Evolutionary conservation across 2,329 filamentous ascomycete species (phyloP).

Genomic region (Pseudocercospora fuligena): DNA sequence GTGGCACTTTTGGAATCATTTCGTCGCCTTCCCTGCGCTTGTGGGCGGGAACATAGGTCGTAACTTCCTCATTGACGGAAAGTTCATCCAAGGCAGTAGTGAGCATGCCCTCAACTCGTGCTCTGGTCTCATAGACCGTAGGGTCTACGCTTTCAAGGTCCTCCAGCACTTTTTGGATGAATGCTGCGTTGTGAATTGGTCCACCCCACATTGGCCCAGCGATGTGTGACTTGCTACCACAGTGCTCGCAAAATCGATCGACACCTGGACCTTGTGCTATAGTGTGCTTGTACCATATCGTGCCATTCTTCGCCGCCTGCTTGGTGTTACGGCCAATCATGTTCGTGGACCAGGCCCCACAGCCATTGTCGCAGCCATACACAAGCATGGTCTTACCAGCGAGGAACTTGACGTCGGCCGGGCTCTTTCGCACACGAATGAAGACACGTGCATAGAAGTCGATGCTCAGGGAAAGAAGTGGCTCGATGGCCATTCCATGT

Average conservation of each 20-base stretch:
- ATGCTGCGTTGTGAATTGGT: slow-evolving; percentile 80
- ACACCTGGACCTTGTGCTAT: slow-evolving; percentile 73
- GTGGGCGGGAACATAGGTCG: slow-evolving; percentile 13
- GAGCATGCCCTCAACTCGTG: slow-evolving; percentile 88
- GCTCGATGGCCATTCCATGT: slow-evolving; percentile 88
- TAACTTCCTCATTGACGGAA: slow-evolving; percentile 33
- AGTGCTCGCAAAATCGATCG: slow-evolving; percentile 75
- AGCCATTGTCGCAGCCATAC: slow-evolving; percentile 88
- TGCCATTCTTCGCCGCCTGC: slow-evolving; percentile 70
- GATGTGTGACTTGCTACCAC: slow-evolving; percentile 82
- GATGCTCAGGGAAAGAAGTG: slow-evolving; percentile 88
- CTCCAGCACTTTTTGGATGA: slow-evolving; percentile 78
- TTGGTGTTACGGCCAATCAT: slow-evolving; percentile 72
- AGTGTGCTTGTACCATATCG: slow-evolving; percentile 74
- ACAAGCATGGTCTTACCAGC: slow-evolving; percentile 91
- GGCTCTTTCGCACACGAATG: slow-evolving; percentile 77
- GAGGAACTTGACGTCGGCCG: slow-evolving; percentile 85
- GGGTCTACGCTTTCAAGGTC: slow-evolving; percentile 70
- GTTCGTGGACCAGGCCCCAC: slow-evolving; percentile 89
- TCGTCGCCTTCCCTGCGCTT: slow-evolving; percentile 20
- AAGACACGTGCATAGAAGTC: slow-evolving; percentile 95
- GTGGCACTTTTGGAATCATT: slow-evolving; percentile 56
- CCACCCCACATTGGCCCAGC: slow-evolving; percentile 95
- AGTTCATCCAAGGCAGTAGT: slow-evolving; percentile 82
- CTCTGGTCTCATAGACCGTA: slow-evolving; percentile 76